Evolutionary conservation across 2,329 filamentous ascomycete species (phyloP), one percentile per base, ranked within the genome.

Genomic region (Calycina herbarum): DNA sequence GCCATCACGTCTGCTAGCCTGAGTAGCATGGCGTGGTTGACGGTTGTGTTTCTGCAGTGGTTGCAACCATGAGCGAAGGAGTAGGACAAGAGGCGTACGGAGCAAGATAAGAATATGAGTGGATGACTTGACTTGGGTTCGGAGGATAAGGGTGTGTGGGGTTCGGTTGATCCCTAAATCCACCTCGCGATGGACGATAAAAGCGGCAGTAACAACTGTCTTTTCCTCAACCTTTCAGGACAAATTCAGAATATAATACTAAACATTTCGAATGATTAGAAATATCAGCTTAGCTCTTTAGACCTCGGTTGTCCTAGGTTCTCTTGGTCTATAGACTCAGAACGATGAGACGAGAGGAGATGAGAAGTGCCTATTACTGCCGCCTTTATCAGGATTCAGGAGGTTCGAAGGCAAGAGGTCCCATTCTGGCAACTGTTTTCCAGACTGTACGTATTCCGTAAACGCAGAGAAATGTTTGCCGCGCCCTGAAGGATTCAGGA

Each of bases 161-260:
- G 48, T 54, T 54, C 48, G 20, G 48, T 54, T 24, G 48, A 54
- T 54, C 48, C 48, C 6, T 54, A 20, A 54, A 48, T 48, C 42
- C 40, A 42, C 38, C 11, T 42, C 11, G 17, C 15, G 17, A 45
- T 45, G 42, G 6, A 33, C 2, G 10, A 13, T 40, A 40, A 40
- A 40, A 40, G 38, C 38, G 13, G 38, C 31, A 5, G 31, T 33
- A 33, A 33, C 4, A 33, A 8, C 35, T 40, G 35, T 15, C 2
- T 2, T 40, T 40, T 40, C 13, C 11, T 13, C 35, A 40, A 11
- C 11, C 11, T 1, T 40, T 15, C 4, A 40, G 38, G 38, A 40
- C 13, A 33, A 33, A 15, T 40, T 40, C 38, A 40, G 5, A 13
- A 45, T 6, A 45, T 7, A 45, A 45, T 5, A 6, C 31, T 33